Percentiles rank a stretch among this genome's conserved stretches.
These are phyloP conservation scores for Solanum okadae DNA, from an alignment of 257 asterid genomes.

Conservation along the genomic window DNA sequence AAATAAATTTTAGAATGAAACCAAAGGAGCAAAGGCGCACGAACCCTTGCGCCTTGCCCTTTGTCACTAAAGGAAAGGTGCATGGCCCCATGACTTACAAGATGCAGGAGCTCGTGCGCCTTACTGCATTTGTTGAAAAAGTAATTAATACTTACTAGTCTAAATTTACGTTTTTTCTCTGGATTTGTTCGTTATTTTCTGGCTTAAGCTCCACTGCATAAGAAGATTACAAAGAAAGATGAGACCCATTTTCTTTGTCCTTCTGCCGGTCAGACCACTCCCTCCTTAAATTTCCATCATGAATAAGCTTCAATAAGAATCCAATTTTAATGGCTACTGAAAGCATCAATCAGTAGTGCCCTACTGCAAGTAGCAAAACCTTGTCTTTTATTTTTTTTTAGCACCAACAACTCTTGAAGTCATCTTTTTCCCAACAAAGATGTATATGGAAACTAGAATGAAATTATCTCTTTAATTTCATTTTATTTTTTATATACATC, in stretches of 20 bases:
- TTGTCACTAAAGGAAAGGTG: no score
- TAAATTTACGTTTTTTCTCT: no score
- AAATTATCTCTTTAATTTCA: not conserved
- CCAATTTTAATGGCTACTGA: constrained; percentile 20
- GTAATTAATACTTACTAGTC: no score
- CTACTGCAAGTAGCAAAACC: not conserved
- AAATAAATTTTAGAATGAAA: no score
- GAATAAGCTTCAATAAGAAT: constrained; percentile 13
- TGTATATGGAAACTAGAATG: not conserved
- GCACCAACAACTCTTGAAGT: not conserved
- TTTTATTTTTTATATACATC: not conserved
- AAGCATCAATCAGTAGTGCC: constrained; percentile 4
- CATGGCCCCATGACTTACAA: no score
- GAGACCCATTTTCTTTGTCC: not conserved
- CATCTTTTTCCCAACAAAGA: not conserved
- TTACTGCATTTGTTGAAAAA: no score
- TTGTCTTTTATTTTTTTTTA: not conserved
- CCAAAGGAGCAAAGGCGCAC: no score
- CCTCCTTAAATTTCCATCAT: constrained; percentile 2
- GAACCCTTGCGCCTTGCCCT: no score
- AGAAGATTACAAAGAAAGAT: no score
- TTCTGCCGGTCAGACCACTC: not conserved
- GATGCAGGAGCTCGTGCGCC: no score
- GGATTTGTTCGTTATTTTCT: not conserved
- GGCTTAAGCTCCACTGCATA: not conserved